Evolutionary conservation across 1,284 basidiomycete species (phyloP).

Genomic region (Sutorius eximius): DNA sequence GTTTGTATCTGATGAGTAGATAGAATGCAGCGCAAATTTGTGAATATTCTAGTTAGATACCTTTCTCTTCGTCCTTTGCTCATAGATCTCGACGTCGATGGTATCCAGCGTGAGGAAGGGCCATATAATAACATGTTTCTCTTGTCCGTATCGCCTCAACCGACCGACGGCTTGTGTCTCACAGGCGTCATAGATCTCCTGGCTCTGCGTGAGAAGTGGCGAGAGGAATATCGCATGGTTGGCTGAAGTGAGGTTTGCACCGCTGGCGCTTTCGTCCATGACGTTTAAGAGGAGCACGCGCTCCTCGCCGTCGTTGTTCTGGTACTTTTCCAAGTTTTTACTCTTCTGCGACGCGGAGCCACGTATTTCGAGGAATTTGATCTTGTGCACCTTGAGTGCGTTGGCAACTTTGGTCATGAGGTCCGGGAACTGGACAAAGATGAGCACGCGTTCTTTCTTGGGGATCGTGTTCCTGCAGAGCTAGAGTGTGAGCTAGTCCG

Average conservation of each 20-base stretch:
- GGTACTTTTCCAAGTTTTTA: conserved; percentile 82
- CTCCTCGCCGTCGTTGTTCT: conserved; percentile 67
- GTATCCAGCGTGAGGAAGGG: conserved; percentile 80
- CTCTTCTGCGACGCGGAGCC: conserved; percentile 78
- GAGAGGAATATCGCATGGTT: conserved; percentile 96
- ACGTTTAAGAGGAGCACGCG: conserved; percentile 88
- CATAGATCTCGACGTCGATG: conserved; percentile 82
- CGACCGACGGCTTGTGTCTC: conserved; percentile 92
- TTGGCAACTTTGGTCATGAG: conserved; percentile 88
- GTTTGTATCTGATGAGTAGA: conserved; percentile 7
- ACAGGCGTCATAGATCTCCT: conserved; percentile 82
- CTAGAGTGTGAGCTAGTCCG: conserved; percentile 9
- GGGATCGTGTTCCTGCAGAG: conserved; percentile 62
- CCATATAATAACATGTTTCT: conserved; percentile 78
- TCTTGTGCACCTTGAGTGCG: conserved; percentile 69
- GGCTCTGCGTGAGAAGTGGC: conserved; percentile 75
- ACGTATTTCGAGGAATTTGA: conserved; percentile 79
- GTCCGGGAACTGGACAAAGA: conserved; percentile 95
- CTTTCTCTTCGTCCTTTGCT: conserved; percentile 43
- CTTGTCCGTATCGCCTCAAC: conserved; percentile 83
- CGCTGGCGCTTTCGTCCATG: conserved; percentile 92
- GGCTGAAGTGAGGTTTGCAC: conserved; percentile 88
- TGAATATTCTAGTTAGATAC: conserved; percentile 21
- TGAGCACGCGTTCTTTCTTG: conserved; percentile 77
- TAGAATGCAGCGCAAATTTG: conserved; percentile 3